These are phyloP conservation scores for Phyllosticta citriasiana DNA, from an alignment of 2,329 filamentous ascomycete genomes.

Conservation along the genomic window DNA sequence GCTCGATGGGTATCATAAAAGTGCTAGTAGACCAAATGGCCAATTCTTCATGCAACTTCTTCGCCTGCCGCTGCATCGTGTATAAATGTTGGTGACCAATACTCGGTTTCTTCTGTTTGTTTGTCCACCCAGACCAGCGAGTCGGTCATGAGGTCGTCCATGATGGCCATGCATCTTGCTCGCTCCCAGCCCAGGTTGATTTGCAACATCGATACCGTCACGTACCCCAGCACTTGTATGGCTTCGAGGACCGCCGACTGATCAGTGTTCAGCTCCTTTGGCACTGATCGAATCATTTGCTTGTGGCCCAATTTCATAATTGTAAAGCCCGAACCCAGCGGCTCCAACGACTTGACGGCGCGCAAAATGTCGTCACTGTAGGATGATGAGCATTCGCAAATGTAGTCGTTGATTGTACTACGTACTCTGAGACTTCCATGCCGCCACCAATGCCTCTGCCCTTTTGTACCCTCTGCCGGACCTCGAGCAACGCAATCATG, in stretches of 20 bases:
- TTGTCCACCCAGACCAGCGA: slow-evolving; percentile 91
- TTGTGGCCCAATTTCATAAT: slow-evolving; percentile 75
- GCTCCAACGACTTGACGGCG: slow-evolving; percentile 76
- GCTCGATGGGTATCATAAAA: slow-evolving; percentile 10
- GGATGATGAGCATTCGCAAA: background rate
- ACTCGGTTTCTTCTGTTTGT: slow-evolving; percentile 79
- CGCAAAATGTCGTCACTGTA: slow-evolving; percentile 75
- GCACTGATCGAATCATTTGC: slow-evolving; percentile 82
- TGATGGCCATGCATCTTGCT: slow-evolving; percentile 74
- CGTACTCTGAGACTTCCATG: slow-evolving; percentile 68
- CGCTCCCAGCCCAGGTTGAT: slow-evolving; percentile 78
- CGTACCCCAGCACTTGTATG: slow-evolving; percentile 79
- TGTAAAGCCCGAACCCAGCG: slow-evolving; percentile 79
- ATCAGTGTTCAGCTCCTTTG: slow-evolving; percentile 89
- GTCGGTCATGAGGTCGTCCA: slow-evolving; percentile 81
- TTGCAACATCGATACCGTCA: slow-evolving; percentile 81
- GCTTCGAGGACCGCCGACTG: slow-evolving; percentile 88
- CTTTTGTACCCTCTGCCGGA: slow-evolving; percentile 63
- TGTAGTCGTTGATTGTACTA: slow-evolving; percentile 11
- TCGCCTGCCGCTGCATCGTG: slow-evolving; percentile 14
- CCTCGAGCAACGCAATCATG: slow-evolving; percentile 73
- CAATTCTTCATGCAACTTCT: background rate
- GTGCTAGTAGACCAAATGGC: background rate
- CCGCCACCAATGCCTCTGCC: slow-evolving; percentile 65
- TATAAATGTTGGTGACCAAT: slow-evolving; percentile 80